Evolutionary conservation across 306 rosid genomes (phyloP).

Genomic region (Neltuma alba): DNA sequence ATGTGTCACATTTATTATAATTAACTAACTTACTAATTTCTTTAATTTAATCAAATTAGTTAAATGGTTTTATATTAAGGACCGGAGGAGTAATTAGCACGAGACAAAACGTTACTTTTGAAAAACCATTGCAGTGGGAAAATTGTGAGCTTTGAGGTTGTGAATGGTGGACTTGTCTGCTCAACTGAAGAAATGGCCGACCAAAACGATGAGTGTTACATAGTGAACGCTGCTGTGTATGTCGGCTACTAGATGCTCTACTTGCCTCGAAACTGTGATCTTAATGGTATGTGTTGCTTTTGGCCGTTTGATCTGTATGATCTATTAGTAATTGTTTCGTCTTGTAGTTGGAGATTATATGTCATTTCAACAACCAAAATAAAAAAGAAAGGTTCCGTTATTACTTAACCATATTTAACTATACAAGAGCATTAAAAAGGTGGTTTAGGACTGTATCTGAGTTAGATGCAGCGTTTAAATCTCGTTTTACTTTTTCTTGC

Average conservation of each 20-base stretch:
- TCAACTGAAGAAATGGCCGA: constrained; percentile 74
- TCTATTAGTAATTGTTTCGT: not conserved
- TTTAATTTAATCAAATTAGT: no score
- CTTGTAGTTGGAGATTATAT: no score
- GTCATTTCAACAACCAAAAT: no score
- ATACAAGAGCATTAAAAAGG: no score
- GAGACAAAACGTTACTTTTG: not conserved
- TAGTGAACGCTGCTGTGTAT: constrained; percentile 81
- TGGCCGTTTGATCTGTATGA: not conserved
- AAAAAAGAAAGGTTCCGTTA: no score
- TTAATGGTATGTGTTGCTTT: not conserved
- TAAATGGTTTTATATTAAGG: no score
- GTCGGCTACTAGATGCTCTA: constrained; percentile 51
- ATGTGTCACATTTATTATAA: no score
- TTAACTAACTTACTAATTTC: no score
- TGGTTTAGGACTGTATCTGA: no score
- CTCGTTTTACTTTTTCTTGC: not conserved
- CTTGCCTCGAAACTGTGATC: not conserved
- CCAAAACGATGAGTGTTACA: constrained; percentile 65
- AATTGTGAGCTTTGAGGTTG: constrained; percentile 60
- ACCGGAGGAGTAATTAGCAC: no score
- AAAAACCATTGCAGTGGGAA: constrained; percentile 55
- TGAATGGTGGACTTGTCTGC: constrained; percentile 78
- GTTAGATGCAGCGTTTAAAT: not conserved
- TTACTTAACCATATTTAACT: not conserved